Base-by-base conservation (phyloP, 495 filamentous ascomycete genomes). In the Penicillium canariense region DNA sequence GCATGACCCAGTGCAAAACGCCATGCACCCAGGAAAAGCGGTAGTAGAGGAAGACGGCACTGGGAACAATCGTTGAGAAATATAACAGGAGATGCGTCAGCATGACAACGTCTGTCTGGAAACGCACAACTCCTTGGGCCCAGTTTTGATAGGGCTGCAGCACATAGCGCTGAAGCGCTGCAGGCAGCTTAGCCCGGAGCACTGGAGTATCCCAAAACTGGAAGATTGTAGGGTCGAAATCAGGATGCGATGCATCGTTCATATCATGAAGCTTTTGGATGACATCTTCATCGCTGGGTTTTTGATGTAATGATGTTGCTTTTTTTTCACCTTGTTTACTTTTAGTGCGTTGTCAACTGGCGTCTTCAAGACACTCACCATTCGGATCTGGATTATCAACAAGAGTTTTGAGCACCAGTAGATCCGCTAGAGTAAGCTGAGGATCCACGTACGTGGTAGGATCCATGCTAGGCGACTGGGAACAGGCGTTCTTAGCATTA, bases 81-180 rank as follows among this genome's bases (percentile, higher is more conserved):
- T 91, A 91, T 8, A 89, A 70, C 10, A 91, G 63, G 2, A 93
- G 73, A 69, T 93, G 89, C 2, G 87, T 88, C 23, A 91, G 59
- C 75, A 93, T 87, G 23, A 93, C 81, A 17, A 91, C 85, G 64
- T 90, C 87, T 5, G 84, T 87, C 31, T 77, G 63, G 45, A 77
- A 68, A 14, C 86, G 82, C 7, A 85, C 82, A 15, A 86, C 70
- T 2, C 55, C 59, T 27, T 72, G 71, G 0, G 81, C 86, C 71
- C 78, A 75, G 38, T 63, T 59, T 48, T 80, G 68, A 58, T 88
- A 89, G 3, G 82, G 81, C 31, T 76, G 61, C 40, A 87, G 65
- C 1, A 87, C 40, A 55, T 71, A 75, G 43, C 68, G 57, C 54
- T 77, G 70, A 15, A 86, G 48, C 3, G 62, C 39, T 1, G 55